Base-by-base conservation (phyloP, 2,329 filamentous ascomycete species). In the Calonectria ilicicola region DNA sequence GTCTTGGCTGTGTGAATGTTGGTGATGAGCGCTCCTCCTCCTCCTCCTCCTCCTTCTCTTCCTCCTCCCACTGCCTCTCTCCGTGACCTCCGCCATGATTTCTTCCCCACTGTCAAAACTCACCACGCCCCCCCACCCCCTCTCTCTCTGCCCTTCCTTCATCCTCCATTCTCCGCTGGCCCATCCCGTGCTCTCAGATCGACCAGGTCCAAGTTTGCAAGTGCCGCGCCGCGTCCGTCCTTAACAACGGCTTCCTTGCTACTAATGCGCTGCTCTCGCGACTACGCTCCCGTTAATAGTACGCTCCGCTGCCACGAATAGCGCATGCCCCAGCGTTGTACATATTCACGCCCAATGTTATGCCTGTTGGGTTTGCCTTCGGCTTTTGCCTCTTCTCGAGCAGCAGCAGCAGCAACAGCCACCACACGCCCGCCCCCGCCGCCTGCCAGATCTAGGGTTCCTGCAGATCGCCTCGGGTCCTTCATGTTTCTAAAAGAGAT, bases 381-480 rank as follows among this genome's bases (percentile, higher is more conserved):
- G 32, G 27, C 23, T 56, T 38, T n/a, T 51, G 44, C 38, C 35
- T 68, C 26, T 68, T 56, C 46, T 29, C 27, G 19, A 12, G 15
- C 38, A 42, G 58, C 26, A 19, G 40, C 69, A 65, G n/a, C n/a
- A n/a, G n/a, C n/a, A n/a, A n/a, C n/a, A n/a, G n/a, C n/a, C n/a
- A n/a, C 26, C 23, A 47, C 69, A 60, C 69, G 51, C 51, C 63
- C 56, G 40, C 38, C 60, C 69, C 62, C 53, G 44, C 69, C 42
- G 69, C 51, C 63, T 64, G 62, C 62, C 68, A 77, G 77, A 79
- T 79, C 77, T 79, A 74, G 75, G 74, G 77, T 79, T 79, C 77
- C 77, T 79, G 77, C 77, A 79, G 76, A 78, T 75, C 70, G 66
- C 56, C 58, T 76, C 72, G 72, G 75, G 74, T 77, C 74, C 70